A percentile compares a stretch with the other conserved stretches of the same genome.
Evolutionary conservation across 495 filamentous ascomycete genomes (phyloP).

Genomic region (Neurospora tetrasperma): DNA sequence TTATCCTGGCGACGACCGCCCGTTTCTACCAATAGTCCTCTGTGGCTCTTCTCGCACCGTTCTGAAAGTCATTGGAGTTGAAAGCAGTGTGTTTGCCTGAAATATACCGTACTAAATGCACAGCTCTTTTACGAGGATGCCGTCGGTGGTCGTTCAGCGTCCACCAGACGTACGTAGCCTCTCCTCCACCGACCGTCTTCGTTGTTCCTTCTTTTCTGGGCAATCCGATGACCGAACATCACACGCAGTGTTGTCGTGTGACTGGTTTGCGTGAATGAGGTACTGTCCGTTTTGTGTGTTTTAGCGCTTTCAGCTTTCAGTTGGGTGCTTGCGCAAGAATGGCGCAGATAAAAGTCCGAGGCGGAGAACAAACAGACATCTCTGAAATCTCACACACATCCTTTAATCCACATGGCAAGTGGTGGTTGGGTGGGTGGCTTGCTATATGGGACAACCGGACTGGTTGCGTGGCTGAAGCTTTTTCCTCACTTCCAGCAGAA

Average conservation of each 20-base stretch:
- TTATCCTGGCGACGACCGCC: not conserved
- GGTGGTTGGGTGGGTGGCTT: not conserved
- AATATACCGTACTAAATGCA: not conserved
- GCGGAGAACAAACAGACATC: not conserved
- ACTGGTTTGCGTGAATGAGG: not conserved
- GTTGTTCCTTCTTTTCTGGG: not conserved
- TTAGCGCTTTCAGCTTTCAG: not conserved
- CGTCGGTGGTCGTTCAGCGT: not conserved
- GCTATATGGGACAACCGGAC: not conserved
- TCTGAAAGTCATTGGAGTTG: not conserved
- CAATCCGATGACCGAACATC: not conserved
- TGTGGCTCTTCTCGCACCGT: not conserved
- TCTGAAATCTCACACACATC: not conserved
- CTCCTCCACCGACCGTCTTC: not conserved
- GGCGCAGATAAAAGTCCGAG: not conserved
- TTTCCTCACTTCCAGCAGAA: not conserved
- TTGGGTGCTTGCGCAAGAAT: not conserved
- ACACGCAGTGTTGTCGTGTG: not conserved
- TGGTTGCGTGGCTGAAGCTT: not conserved
- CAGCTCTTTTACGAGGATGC: not conserved
- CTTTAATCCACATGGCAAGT: not conserved
- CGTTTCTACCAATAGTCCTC: not conserved
- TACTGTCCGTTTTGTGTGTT: not conserved
- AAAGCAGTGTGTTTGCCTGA: not conserved
- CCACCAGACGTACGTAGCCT: not conserved